Conservation (phyloP, 345 rosid species). For the Murraya paniculata region DNA sequence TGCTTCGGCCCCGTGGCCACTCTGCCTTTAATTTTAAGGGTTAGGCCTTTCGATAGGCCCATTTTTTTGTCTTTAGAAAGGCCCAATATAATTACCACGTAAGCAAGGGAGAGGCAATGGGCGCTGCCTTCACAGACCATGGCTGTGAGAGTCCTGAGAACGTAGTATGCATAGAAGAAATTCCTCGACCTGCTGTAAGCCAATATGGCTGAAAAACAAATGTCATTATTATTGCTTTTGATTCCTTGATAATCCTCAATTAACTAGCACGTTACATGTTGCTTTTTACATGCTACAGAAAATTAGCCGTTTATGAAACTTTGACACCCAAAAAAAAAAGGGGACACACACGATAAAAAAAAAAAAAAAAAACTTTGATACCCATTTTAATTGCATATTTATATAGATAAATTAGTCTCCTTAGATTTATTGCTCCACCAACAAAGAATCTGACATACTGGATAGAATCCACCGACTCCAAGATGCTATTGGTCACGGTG, state of each 20-base stretch:
- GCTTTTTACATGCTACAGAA: too few relatives aligned
- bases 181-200: conserved; percentile 68
- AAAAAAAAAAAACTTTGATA: too few relatives aligned
- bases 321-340: too few relatives aligned
- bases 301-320: too few relatives aligned
- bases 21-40: background rate
- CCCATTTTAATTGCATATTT: too few relatives aligned
- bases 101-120: conserved; percentile 81
- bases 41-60: background rate
- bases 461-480: too few relatives aligned
- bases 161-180: conserved; percentile 70
- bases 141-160: conserved; percentile 59
- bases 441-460: too few relatives aligned
- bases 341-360: too few relatives aligned
- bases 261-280: too few relatives aligned
- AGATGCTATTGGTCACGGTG: too few relatives aligned
- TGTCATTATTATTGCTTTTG: background rate
- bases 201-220: conserved; percentile 42
- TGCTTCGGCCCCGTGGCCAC: background rate
- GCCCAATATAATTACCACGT: conserved; percentile 48
- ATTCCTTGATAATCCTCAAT: background rate
- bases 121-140: conserved; percentile 82
- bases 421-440: too few relatives aligned
- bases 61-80: background rate
- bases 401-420: too few relatives aligned